A percentile compares a stretch with the other conserved stretches of the same genome.
Conservation (phyloP, 2,329 filamentous ascomycete genomes). For the Ustilaginoidea virens region DNA sequence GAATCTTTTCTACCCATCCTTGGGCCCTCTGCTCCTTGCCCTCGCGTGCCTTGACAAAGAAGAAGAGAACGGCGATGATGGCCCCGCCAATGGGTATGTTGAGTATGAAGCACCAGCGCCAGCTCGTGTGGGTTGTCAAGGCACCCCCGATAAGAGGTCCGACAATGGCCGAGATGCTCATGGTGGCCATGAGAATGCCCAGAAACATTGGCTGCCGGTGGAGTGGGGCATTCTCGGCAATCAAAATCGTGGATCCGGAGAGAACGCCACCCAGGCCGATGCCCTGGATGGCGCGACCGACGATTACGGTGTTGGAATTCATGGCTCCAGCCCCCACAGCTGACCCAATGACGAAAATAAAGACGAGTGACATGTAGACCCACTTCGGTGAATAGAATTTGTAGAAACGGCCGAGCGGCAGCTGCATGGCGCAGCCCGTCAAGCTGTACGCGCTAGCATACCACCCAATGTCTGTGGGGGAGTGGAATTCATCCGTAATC, state of each 20-base stretch:
- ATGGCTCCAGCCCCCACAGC: constrained; percentile 12
- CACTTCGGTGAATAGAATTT: constrained; percentile 14
- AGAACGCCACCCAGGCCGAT: constrained; percentile 19
- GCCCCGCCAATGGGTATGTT: constrained; percentile 14
- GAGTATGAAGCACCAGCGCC: constrained; percentile 16
- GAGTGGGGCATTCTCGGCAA: constrained; percentile 2
- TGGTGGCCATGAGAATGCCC: constrained; percentile 1
- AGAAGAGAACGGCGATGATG: constrained; percentile 12
- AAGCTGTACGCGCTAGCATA: constrained; percentile 15
- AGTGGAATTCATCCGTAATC: constrained; percentile 18
- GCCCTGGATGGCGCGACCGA: constrained; percentile 22
- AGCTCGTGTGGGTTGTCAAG: constrained; percentile 10
- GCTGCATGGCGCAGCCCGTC: constrained; percentile 11
- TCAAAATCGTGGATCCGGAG: constrained; percentile 13
- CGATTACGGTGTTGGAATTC: constrained; percentile 18
- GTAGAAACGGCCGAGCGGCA: constrained; percentile 13
- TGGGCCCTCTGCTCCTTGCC: neutral
- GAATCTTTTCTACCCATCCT: constrained; percentile 1
- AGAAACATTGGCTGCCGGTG: constrained; percentile 2
- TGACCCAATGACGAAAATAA: constrained; percentile 12
- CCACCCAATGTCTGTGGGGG: constrained; percentile 26
- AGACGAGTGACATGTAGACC: constrained; percentile 10
- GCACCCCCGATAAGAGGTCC: constrained; percentile 9
- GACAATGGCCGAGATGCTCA: constrained; percentile 8
- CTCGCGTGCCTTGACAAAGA: neutral